These are phyloP conservation scores for Aureobasidium sp. DNA, from an alignment of 2,329 filamentous ascomycete genomes.

Conservation along the genomic window DNA sequence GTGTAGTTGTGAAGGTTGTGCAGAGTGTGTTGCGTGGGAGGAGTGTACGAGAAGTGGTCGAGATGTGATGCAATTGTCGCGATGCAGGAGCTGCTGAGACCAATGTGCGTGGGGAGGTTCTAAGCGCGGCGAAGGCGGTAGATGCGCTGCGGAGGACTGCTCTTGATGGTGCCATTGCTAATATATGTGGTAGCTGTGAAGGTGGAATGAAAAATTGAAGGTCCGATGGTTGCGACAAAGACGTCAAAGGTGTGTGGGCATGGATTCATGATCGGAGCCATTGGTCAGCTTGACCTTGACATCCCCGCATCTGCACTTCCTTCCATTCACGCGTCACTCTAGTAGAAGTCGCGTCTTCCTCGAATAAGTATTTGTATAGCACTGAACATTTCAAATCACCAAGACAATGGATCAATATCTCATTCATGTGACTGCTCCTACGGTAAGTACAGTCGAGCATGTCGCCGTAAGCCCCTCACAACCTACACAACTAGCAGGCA, in stretches of 20 bases:
- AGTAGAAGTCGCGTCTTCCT: not conserved
- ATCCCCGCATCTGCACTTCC: not conserved
- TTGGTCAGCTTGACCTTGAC: not conserved
- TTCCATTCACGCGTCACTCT: not conserved
- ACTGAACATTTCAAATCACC: not conserved
- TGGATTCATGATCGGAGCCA: not conserved
- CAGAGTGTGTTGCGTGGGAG: not conserved
- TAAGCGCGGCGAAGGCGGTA: not conserved
- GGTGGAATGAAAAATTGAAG: not conserved
- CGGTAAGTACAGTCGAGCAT: not conserved
- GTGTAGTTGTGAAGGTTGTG: not conserved
- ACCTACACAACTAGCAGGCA: constrained; percentile 4
- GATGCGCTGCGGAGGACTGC: not conserved
- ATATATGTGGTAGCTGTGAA: not conserved
- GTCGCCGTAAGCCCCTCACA: not conserved
- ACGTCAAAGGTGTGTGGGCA: not conserved
- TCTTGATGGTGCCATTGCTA: constrained; percentile 7
- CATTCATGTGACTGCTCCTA: not conserved
- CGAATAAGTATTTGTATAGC: not conserved
- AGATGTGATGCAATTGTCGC: not conserved
- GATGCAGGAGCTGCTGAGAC: not conserved
- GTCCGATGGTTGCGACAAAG: not conserved
- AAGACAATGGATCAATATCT: not conserved
- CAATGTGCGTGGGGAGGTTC: not conserved
- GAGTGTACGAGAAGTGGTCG: not conserved